These are phyloP conservation scores for Danielia reshetovae DNA, from an alignment of 805 yeast species.

Conservation along the genomic window DNA sequence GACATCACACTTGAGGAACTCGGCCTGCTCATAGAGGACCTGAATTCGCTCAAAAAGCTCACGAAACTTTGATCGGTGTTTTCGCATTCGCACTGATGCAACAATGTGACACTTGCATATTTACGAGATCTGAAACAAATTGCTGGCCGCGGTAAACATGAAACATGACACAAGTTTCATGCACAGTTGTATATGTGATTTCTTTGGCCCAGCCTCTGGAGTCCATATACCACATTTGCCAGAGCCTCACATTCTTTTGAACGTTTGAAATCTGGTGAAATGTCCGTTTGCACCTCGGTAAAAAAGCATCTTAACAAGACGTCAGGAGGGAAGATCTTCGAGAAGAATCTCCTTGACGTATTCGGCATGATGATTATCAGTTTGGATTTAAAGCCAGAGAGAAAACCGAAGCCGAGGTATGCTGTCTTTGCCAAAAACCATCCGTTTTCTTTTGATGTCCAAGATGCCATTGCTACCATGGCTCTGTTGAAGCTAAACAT, in stretches of 20 bases:
- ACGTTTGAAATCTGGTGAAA: too few relatives aligned
- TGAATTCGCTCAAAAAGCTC: constrained; percentile 8
- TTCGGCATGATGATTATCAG: constrained; percentile 47
- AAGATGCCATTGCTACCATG: constrained; percentile 53
- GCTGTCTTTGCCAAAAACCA: constrained; percentile 14
- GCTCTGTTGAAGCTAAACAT: constrained; percentile 43
- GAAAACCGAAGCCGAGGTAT: constrained; percentile 16
- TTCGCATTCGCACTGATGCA: constrained; percentile 4
- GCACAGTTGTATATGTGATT: too few relatives aligned
- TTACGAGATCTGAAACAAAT: neutral
- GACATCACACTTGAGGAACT: constrained; percentile 53
- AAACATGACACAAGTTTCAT: too few relatives aligned
- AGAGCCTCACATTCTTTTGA: too few relatives aligned
- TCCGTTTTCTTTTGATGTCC: constrained; percentile 51
- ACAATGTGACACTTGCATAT: neutral
- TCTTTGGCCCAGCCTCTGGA: too few relatives aligned
- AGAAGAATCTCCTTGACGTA: constrained; percentile 56
- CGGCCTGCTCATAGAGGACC: constrained; percentile 21
- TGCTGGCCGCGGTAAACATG: constrained; percentile 48
- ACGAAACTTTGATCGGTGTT: constrained; percentile 11
- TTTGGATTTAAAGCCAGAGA: constrained; percentile 26
- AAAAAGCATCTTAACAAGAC: too few relatives aligned
- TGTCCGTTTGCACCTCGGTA: too few relatives aligned
- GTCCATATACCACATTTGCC: too few relatives aligned
- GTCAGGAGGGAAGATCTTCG: constrained; percentile 9